Base-by-base conservation (phyloP, 192 early-diverging fungal genomes). In the Gaertneriomyces semiglobifer region DNA sequence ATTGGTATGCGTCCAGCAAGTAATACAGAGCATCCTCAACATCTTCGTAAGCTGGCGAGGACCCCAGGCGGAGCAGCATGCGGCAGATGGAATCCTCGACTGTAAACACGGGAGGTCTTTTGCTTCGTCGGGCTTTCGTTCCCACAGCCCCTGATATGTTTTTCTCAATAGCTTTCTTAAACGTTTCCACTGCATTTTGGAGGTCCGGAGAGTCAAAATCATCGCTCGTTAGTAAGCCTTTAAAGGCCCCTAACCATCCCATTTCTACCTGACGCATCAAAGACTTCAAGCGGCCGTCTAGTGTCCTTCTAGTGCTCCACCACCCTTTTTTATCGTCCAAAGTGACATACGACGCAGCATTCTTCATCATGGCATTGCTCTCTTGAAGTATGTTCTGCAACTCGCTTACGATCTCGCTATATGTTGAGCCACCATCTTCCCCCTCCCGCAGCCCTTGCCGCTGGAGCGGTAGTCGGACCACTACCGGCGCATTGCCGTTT, bases 231-330 rank as follows among this genome's bases (percentile, higher is more conserved):
- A 78, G 53, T 40, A 78, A 47, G 6, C 76, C 76, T 77, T 87
- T 86, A 69, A 96, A 91, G 6, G 89, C 93, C 12, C 93, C 89
- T 4, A 99, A 77, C 95, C 96, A 97, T 14, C 76, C 76, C 41
- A 74, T 66, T 63, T 99, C 91, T 11, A 99, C 84, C 12, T 67
- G 69, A 0, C 46, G 65, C 20, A 98, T 66, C 42, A 94, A 59
- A 5, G 59, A 62, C 50, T 85, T 79, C 44, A 99, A 60, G 25
- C 82, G 80, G 3, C 69, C 66, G 72, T 99, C 93, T 14, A 98
- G 66, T 20, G 62, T 60, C n/a, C 83, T 76, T 19, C 96, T 79
- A 6, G 66, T 73, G 47, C 77, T 81, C 93, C 93, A 96, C 96
- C 96, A 99, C 20, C 76, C 60, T 7, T 77, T 70, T 58, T 91